These are phyloP conservation scores for Neofusicoccum umdonicola DNA, from an alignment of 2,329 filamentous ascomycete species.

Conservation along the genomic window DNA sequence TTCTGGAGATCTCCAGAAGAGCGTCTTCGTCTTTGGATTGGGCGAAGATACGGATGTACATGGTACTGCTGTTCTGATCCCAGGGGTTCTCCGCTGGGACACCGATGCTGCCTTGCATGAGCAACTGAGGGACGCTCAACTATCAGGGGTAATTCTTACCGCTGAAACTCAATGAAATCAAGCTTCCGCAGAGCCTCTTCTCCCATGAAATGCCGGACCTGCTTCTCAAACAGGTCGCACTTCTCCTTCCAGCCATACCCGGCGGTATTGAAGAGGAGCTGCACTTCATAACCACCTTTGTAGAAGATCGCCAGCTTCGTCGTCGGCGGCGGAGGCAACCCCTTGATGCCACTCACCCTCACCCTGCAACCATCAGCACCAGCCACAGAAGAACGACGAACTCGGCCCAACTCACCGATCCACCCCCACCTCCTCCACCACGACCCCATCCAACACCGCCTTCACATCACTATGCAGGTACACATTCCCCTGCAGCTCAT, in stretches of 20 bases:
- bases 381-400: too few species aligned
- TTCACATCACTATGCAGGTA: slow-evolving; percentile 49
- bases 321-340: slow-evolving; percentile 39
- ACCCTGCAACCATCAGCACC: slow-evolving; percentile 24
- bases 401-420: slow-evolving; percentile 22
- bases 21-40: slow-evolving; percentile 25
- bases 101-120: neutral
- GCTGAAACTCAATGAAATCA: slow-evolving; percentile 17
- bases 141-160: neutral
- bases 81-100: slow-evolving; percentile 28
- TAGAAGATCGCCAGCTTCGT: slow-evolving; percentile 43
- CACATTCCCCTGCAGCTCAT: slow-evolving; percentile 47
- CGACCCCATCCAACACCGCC: slow-evolving; percentile 37
- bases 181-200: neutral
- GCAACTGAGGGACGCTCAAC: neutral
- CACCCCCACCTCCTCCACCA: slow-evolving; percentile 30
- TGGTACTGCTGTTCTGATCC: slow-evolving; percentile 31
- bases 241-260: slow-evolving; percentile 20
- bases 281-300: slow-evolving; percentile 39
- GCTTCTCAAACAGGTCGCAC: slow-evolving; percentile 14
- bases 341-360: slow-evolving; percentile 37
- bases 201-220: slow-evolving; percentile 15
- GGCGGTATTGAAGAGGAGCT: slow-evolving; percentile 35
- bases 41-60: slow-evolving; percentile 33
- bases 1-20: slow-evolving; percentile 21